These are phyloP conservation scores for Fraxinus platypoda DNA, from an alignment of 305 asterid genomes.

Conservation along the genomic window DNA sequence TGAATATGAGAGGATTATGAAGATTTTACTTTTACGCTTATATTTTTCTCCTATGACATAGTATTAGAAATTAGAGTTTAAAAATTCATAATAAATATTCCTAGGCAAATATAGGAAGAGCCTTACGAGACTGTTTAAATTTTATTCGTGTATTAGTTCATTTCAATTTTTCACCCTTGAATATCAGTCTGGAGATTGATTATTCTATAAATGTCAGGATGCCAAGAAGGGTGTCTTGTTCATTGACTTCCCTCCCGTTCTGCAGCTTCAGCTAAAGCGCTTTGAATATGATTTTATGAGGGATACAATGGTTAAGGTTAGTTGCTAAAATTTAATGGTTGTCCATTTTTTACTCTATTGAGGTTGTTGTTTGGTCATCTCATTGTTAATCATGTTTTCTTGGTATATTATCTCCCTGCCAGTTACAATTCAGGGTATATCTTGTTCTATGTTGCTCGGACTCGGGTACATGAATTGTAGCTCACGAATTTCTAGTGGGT, in stretches of 20 bases:
- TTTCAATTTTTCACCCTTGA: background rate
- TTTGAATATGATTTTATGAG: slow-evolving; percentile 89
- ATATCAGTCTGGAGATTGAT: slow-evolving; percentile 22
- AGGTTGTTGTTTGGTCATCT: background rate
- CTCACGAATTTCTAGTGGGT: background rate
- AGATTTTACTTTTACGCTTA: background rate
- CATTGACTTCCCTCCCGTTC: slow-evolving; percentile 95
- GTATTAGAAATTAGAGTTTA: background rate
- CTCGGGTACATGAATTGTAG: no score
- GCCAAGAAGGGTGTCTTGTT: slow-evolving; percentile 95
- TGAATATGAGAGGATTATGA: background rate
- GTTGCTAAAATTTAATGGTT: slow-evolving; percentile 19
- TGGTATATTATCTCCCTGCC: background rate
- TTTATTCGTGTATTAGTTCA: slow-evolving; percentile 12
- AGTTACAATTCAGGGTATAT: background rate
- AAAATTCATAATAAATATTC: background rate
- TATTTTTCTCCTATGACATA: background rate
- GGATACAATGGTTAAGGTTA: slow-evolving; percentile 95
- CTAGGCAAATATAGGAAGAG: background rate
- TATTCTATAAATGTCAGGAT: slow-evolving; percentile 53
- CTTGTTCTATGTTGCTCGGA: no score
- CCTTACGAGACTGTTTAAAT: background rate
- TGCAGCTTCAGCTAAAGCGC: slow-evolving; percentile 94
- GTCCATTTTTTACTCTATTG: slow-evolving; percentile 2
- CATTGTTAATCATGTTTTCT: background rate